Conservation (phyloP, 768 basidiomycete species). For the Termitomyces sp. region DNA sequence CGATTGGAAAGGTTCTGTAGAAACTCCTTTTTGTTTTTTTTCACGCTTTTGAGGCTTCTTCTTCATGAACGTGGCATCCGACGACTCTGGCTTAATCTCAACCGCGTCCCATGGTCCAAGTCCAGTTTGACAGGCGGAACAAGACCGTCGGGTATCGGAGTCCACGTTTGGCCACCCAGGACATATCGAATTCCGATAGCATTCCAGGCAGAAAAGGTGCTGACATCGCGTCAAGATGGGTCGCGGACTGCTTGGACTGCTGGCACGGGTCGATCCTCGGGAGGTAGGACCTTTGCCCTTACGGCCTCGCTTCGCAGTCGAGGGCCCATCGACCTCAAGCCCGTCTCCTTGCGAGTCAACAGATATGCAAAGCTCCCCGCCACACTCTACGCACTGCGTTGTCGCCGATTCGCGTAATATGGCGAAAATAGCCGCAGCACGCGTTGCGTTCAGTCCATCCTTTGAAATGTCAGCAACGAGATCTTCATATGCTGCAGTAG, state of each 20-base stretch:
- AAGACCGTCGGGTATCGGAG: slow-evolving; percentile 54
- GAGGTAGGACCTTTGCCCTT: slow-evolving; percentile 53
- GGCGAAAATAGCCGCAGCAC: slow-evolving; percentile 83
- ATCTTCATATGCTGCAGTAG: slow-evolving; percentile 68
- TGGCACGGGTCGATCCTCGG: slow-evolving; percentile 70
- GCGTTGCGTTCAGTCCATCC: slow-evolving; percentile 72
- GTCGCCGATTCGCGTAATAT: slow-evolving; percentile 83
- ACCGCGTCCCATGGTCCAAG: slow-evolving; percentile 74
- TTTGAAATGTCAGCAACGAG: slow-evolving; percentile 68
- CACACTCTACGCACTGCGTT: slow-evolving; percentile 88
- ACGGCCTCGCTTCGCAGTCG: slow-evolving; percentile 42
- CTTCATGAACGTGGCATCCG: slow-evolving; percentile 42
- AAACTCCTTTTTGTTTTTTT: slow-evolving; percentile 54
- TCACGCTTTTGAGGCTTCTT: slow-evolving; percentile 65
- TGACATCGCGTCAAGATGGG: slow-evolving; percentile 89
- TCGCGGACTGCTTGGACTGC: slow-evolving; percentile 59
- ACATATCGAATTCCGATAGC: slow-evolving; percentile 78
- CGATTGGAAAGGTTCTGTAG: slow-evolving; percentile 57
- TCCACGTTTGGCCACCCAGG: slow-evolving; percentile 76
- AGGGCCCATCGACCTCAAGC: slow-evolving; percentile 46
- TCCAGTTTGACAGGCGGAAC: slow-evolving; percentile 73
- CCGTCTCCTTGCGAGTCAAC: slow-evolving; percentile 46
- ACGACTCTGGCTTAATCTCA: slow-evolving; percentile 67
- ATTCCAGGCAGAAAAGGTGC: slow-evolving; percentile 86
- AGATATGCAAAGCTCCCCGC: slow-evolving; percentile 61